Base-by-base conservation (phyloP, 1,284 basidiomycete genomes). In the Ustilago loliicola region DNA sequence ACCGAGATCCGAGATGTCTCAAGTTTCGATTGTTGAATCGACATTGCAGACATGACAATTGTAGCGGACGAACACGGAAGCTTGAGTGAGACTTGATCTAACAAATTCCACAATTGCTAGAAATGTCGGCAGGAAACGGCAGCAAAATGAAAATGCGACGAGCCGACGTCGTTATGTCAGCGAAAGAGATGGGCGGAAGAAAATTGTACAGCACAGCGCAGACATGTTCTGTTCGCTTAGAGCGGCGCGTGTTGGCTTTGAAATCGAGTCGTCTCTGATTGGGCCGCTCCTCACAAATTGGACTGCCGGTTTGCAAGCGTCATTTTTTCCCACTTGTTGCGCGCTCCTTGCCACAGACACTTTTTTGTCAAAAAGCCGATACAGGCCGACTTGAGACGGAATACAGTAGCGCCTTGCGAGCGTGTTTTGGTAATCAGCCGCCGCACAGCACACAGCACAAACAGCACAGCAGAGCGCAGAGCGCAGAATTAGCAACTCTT, bases 381-480 rank as follows among this genome's bases (percentile, higher is more conserved):
- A 58, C 63, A 61, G 55, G 63, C 69, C 69, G 69, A 61, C 38
- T 21, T 23, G 10, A 42, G 38, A 52, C 21, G 51, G 29, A 55
- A 25, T 48, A 58, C 58, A 53, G 55, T 30, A 19, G 7, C 50
- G 40, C 5, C 38, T 19, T 23, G 3, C 15, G 54, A 36, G 50
- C 59, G 69, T 72, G 69, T 66, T 72, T 72, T 72, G 69, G 59
- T 72, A 72, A 72, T 72, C 69, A 72, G 60, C 38, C 7, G 19
- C 25, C 21, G 50, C 10, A 30, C 36, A 50, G 45, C 56, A 51
- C 57, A 58, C 32, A 29, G 66, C 27, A 29, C n/a, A n/a, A n/a
- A n/a, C n/a, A 32, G 29, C 34, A 25, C 25, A 36, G n/a, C 36
- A 25, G 23, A 25, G 34, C 51, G n/a, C 36, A 25, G 23, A 25